Base-by-base conservation (phyloP, 2,329 filamentous ascomycete genomes). In the Exserohilum rostratum region DNA sequence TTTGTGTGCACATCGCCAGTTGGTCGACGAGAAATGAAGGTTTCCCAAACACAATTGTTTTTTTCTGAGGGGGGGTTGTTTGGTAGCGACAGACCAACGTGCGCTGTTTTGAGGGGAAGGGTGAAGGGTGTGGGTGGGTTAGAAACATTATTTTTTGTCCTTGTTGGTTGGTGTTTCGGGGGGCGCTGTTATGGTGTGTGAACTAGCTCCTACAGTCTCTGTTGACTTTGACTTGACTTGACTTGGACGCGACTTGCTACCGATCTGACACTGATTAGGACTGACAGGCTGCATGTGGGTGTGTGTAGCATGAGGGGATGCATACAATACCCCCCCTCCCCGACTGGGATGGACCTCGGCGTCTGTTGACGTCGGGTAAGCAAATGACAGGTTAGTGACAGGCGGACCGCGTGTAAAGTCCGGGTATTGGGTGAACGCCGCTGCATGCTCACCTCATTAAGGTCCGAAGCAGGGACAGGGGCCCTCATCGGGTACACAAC, bases 361-460 rank as follows among this genome's bases (percentile, higher is more conserved):
- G 40, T 56, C 46, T 60, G 55, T 65, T 47, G 50, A 62, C 52
- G 40, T 45, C 51, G 46, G 56, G 58, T 63, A 61, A 22, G 55
- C 59, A 58, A 61, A 61, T 64, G 61, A 64, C 60, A 66, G 22
- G 4, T 25, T 25, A 7, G 52, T 65, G 65, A 64, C 64, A 65
- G 61, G 58, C 48, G 35, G n/a, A 55, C 44, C 40, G 56, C 46
- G 38, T 18, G 31, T 42, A 43, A n/a, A 48, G 46, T 57, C 44
- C 42, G 60, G 53, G 54, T 57, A 57, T 66, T 57, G 53, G 60
- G 45, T 50, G 54, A 54, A 54, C 38, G 52, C 53, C 39, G 55
- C 44, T 54, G 49, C 46, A 43, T 37, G 33, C 44, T 50, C 39
- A 55, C 37, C 29, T 45, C 44, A 49, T 49, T 48, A 50, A 59